These are phyloP conservation scores for Melanomma pulvis-pyrius DNA, from an alignment of 495 filamentous ascomycete species.

Conservation along the genomic window DNA sequence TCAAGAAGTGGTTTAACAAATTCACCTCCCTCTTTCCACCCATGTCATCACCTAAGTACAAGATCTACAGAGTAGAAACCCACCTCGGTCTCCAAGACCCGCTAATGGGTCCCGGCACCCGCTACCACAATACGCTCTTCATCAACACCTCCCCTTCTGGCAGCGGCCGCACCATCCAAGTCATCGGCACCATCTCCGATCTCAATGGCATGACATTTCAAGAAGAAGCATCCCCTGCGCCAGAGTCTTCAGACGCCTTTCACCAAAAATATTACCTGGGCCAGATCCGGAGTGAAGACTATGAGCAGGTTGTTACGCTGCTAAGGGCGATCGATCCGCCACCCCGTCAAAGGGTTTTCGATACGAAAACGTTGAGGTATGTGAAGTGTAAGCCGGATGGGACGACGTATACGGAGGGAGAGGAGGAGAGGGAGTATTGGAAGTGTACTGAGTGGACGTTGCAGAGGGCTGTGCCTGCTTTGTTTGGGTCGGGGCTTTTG, in stretches of 20 bases:
- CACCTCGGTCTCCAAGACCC: constrained; percentile 20
- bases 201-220: constrained; percentile 12
- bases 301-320: constrained; percentile 1
- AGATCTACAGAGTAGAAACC: constrained; percentile 11
- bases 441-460: too few relatives aligned
- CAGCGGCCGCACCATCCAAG: constrained; percentile 7
- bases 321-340: background rate
- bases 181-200: constrained; percentile 2
- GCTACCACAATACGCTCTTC: constrained; percentile 19
- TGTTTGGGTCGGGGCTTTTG: too few relatives aligned
- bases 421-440: too few relatives aligned
- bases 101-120: constrained; percentile 3
- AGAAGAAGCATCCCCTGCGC: background rate
- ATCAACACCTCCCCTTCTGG: constrained; percentile 8
- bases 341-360: too few relatives aligned
- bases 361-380: too few relatives aligned
- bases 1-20: too few relatives aligned
- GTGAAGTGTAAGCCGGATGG: too few relatives aligned
- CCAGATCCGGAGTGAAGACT: background rate
- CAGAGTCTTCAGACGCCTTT: constrained; percentile 2
- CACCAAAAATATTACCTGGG: constrained; percentile 8
- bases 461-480: too few relatives aligned
- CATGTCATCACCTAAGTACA: too few relatives aligned
- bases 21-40: too few relatives aligned
- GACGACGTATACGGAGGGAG: too few relatives aligned